These are phyloP conservation scores for Plantago elongata DNA, from an alignment of 257 asterid genomes.

Conservation along the genomic window DNA sequence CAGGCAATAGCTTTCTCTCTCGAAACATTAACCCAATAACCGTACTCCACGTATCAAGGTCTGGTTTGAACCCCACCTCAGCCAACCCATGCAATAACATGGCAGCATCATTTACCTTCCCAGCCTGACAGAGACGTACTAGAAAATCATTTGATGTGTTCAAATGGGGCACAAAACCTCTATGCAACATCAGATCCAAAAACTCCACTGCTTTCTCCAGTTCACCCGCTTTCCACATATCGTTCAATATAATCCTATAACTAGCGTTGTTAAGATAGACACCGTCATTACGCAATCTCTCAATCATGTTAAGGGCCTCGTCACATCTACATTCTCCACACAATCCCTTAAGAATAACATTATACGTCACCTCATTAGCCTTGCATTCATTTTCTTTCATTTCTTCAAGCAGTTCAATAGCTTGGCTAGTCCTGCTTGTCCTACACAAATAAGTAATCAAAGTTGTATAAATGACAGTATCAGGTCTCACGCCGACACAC, in stretches of 20 bases:
- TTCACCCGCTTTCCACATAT: slow-evolving; percentile 63
- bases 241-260: slow-evolving; percentile 80
- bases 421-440: slow-evolving; percentile 53
- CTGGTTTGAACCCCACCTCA: slow-evolving; percentile 68
- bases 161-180: slow-evolving; percentile 80
- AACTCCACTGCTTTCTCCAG: slow-evolving; percentile 52
- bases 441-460: slow-evolving; percentile 59
- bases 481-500: slow-evolving; percentile 50
- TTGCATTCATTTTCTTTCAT: slow-evolving; percentile 54
- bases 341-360: slow-evolving; percentile 73
- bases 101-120: slow-evolving; percentile 65
- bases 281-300: slow-evolving; percentile 65
- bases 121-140: slow-evolving; percentile 61
- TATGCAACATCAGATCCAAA: slow-evolving; percentile 58
- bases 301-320: slow-evolving; percentile 80
- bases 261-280: slow-evolving; percentile 67
- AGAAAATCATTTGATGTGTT: slow-evolving; percentile 80
- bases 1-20: slow-evolving; percentile 79
- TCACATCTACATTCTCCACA: slow-evolving; percentile 51
- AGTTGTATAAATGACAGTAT: slow-evolving; percentile 65
- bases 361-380: slow-evolving; percentile 76
- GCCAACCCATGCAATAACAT: slow-evolving; percentile 43
- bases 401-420: slow-evolving; percentile 67
- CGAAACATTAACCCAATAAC: slow-evolving; percentile 54
- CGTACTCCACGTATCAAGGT: slow-evolving; percentile 56